These are phyloP conservation scores for Gastroboletus turbinatus DNA, from an alignment of 1,284 basidiomycete species.

Conservation along the genomic window DNA sequence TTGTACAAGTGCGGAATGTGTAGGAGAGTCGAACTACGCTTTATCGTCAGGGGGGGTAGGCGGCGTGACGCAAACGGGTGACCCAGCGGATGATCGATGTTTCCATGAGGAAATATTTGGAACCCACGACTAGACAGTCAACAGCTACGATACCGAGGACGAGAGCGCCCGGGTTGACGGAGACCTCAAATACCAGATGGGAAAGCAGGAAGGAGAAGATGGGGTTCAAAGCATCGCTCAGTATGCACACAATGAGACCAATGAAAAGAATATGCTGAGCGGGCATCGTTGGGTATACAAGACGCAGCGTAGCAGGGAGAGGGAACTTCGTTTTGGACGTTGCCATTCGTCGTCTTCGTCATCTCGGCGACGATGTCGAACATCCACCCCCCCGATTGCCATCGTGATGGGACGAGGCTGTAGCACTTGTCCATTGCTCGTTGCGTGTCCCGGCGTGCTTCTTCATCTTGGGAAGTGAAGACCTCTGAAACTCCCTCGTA, in stretches of 20 bases:
- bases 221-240: constrained; percentile 84
- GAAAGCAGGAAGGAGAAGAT: constrained; percentile 91
- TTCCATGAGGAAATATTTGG: constrained; percentile 81
- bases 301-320: background rate
- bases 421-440: constrained; percentile 25
- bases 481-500: constrained; percentile 36
- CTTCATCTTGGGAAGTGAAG: constrained; percentile 39
- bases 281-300: too few relatives aligned
- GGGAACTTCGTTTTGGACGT: too few relatives aligned
- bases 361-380: constrained; percentile 71
- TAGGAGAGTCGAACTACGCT: constrained; percentile 78
- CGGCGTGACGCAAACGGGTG: constrained; percentile 58
- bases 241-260: constrained; percentile 65
- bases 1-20: constrained; percentile 73
- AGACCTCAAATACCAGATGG: constrained; percentile 77
- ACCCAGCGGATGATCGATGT: constrained; percentile 77
- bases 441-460: constrained; percentile 24
- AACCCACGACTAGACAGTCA: constrained; percentile 72
- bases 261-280: too few relatives aligned
- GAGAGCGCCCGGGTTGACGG: constrained; percentile 63
- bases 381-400: constrained; percentile 69
- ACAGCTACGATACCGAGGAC: constrained; percentile 72
- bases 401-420: constrained; percentile 29
- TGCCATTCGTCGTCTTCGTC: constrained; percentile 34
- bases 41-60: constrained; percentile 81